Conservation (phyloP, 768 basidiomycete genomes). For the Lactifluus rugatus region DNA sequence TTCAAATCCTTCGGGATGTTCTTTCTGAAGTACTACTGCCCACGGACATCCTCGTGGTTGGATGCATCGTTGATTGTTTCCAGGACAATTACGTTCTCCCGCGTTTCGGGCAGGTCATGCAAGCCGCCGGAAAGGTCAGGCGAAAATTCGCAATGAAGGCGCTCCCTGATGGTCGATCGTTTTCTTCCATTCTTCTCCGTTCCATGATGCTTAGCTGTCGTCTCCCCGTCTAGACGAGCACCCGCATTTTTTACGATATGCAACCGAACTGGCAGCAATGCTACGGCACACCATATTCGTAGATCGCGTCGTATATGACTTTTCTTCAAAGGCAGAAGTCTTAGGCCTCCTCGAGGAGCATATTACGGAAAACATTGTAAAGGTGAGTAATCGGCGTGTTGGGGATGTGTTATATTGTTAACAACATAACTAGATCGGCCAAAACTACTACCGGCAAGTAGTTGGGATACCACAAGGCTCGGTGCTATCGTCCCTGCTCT, state of each 20-base stretch:
- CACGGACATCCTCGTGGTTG: not conserved
- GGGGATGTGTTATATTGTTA: not conserved
- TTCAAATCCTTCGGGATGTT: conserved; percentile 63
- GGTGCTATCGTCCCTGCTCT: conserved; percentile 86
- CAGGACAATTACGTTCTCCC: conserved; percentile 70
- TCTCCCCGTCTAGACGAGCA: conserved; percentile 48
- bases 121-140: conserved; percentile 45
- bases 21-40: conserved; percentile 55
- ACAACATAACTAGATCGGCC: conserved; percentile 50
- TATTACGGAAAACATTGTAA: conserved; percentile 87
- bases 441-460: conserved; percentile 75
- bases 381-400: conserved; percentile 35
- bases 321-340: conserved; percentile 46
- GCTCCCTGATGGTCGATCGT: conserved; percentile 48
- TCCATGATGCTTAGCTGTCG: not conserved
- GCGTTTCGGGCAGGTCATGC: conserved; percentile 56
- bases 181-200: not conserved
- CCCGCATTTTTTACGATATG: conserved; percentile 63
- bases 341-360: conserved; percentile 78
- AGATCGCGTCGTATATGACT: conserved; percentile 64
- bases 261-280: conserved; percentile 51
- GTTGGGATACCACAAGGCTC: conserved; percentile 97
- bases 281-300: conserved; percentile 75
- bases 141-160: conserved; percentile 53
- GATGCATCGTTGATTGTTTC: not conserved